Percentiles rank a stretch among this genome's conserved stretches.
phyloP scores from a whole-genome alignment of 495 filamentous ascomycete species.

The Aspergillus nidulans region DNA sequence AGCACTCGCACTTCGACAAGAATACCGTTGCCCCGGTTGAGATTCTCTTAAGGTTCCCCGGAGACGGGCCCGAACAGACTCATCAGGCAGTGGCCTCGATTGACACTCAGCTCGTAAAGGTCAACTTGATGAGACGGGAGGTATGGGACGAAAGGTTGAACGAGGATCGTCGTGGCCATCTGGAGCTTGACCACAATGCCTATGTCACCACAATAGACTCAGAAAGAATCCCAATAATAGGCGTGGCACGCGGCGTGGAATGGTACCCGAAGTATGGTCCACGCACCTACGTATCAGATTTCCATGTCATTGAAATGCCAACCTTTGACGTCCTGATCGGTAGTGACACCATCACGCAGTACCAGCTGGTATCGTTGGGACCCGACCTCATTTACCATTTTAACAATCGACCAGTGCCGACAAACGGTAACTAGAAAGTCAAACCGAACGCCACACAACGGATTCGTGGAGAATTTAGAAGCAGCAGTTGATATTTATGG shows the following conservation, averaged over 20 bases:
- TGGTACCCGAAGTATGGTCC: neutral
- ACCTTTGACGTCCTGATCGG: conserved; percentile 1
- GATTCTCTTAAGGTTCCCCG: neutral
- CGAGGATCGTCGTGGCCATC: neutral
- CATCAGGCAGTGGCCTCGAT: neutral
- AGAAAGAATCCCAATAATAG: neutral
- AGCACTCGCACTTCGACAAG: neutral
- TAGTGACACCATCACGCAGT: neutral
- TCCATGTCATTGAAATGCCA: neutral
- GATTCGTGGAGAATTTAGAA: neutral
- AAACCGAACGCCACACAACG: neutral
- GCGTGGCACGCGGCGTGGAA: neutral
- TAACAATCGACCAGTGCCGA: too few species aligned
- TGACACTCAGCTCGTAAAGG: neutral
- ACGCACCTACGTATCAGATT: neutral
- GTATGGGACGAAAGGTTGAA: neutral
- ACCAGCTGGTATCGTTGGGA: neutral
- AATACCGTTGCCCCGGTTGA: neutral
- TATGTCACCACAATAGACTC: neutral
- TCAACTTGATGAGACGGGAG: neutral
- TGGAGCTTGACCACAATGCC: neutral
- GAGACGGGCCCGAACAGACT: neutral
- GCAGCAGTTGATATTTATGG: neutral
- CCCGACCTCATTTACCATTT: neutral
- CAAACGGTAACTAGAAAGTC: neutral